Percentiles rank a stretch among this genome's conserved stretches.
phyloP scores from a whole-genome alignment of 768 basidiomycete species.

The Leccinum longicurvipes region DNA sequence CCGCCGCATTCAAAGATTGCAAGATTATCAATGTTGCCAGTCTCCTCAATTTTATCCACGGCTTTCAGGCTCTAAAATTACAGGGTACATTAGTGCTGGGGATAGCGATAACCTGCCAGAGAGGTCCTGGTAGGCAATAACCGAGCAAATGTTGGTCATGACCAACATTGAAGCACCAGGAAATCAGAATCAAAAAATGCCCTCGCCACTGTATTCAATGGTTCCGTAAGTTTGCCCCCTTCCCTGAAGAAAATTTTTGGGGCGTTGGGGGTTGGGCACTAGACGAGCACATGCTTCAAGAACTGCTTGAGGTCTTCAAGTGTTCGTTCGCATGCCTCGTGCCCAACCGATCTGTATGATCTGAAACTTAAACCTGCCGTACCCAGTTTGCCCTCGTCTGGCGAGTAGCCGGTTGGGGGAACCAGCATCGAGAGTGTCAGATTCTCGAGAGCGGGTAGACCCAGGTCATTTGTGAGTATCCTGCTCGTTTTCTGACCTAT shows the following conservation, averaged over 20 bases:
- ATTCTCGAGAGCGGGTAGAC: conserved; percentile 40
- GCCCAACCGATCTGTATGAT: conserved; percentile 63
- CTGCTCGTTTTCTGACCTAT: conserved; percentile 55
- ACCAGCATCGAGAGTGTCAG: conserved; percentile 33
- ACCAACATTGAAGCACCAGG: not conserved
- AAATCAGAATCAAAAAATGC: not conserved
- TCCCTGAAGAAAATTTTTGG: not conserved
- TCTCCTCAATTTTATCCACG: not conserved
- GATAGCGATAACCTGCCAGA: not conserved
- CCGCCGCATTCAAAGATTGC: not conserved
- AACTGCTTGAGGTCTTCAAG: conserved; percentile 68
- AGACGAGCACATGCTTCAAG: conserved; percentile 58
- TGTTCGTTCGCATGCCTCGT: conserved; percentile 63
- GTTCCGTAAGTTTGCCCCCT: not conserved
- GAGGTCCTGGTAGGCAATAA: not conserved
- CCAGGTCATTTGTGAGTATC: conserved; percentile 51
- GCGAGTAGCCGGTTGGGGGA: conserved; percentile 19
- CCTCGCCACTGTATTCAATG: not conserved
- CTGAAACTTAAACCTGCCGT: conserved; percentile 60
- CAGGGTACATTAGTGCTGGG: not conserved
- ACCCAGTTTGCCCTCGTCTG: conserved; percentile 18
- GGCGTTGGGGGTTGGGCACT: conserved; percentile 7
- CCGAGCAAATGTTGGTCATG: not conserved
- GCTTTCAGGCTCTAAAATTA: not conserved
- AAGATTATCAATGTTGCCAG: not conserved